phyloP scores from a whole-genome alignment of 2,329 filamentous ascomycete species.

The Arachnomyces sp. region DNA sequence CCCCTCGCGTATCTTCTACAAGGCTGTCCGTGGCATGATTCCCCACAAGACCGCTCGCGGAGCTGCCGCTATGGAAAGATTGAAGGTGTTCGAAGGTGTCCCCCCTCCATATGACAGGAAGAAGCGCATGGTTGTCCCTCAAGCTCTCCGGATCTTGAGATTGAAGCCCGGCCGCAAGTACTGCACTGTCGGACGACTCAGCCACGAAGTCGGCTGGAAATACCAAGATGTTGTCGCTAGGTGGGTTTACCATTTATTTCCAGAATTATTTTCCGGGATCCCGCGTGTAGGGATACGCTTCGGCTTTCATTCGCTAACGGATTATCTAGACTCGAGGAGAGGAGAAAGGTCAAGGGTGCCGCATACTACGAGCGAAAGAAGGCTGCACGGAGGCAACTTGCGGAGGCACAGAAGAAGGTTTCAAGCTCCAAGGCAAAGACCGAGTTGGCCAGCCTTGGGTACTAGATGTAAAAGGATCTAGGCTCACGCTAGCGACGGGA shows the following conservation, averaged over 20 bases:
- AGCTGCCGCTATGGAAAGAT: conserved; percentile 90
- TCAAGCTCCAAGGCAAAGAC: conserved; percentile 78
- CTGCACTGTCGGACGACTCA: conserved; percentile 96
- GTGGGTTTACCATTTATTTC: conserved; percentile 50
- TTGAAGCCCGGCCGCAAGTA: conserved; percentile 99
- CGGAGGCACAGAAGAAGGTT: conserved; percentile 84
- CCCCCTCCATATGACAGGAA: conserved; percentile 99
- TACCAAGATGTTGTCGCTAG: conserved; percentile 98
- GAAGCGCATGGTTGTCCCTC: conserved; percentile 99
- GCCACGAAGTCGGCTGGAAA: conserved; percentile 99
- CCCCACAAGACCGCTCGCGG: conserved; percentile 99
- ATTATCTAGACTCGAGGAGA: conserved; percentile 78
- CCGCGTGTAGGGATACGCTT: conserved; percentile 2
- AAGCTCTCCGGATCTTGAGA: conserved; percentile 91
- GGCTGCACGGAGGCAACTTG: conserved; percentile 80
- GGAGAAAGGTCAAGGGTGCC: conserved; percentile 97
- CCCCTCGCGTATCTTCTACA: conserved; percentile 99
- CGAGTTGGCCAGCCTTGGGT: conserved; percentile 83
- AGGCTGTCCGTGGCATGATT: conserved; percentile 99
- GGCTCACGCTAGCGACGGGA: conserved; percentile 31
- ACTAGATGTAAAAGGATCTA: conserved; percentile 51
- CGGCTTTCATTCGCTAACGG: conserved; percentile 16
- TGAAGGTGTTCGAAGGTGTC: conserved; percentile 99
- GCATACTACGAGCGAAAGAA: conserved; percentile 99
- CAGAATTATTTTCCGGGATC: conserved; percentile 2